phyloP scores from a whole-genome alignment of 2,329 filamentous ascomycete genomes.

The Colletotrichum sp. region DNA sequence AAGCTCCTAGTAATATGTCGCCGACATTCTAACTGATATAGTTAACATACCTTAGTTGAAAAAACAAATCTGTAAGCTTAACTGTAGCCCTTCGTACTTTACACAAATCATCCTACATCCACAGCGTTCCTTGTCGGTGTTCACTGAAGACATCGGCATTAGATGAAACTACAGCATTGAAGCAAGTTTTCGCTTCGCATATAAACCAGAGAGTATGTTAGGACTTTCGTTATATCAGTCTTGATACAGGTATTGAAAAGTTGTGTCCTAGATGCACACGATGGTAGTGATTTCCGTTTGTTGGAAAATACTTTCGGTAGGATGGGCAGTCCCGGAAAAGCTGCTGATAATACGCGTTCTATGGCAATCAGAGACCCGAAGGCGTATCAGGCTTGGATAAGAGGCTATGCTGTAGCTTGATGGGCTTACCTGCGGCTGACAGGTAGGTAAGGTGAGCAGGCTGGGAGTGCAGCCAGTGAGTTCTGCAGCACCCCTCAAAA shows the following conservation, averaged over 20 bases:
- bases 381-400: not conserved
- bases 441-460: not conserved
- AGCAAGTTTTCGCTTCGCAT: fast-evolving
- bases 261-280: fast-evolving
- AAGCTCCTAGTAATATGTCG: not conserved
- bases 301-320: not conserved
- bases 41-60: fast-evolving
- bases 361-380: not conserved
- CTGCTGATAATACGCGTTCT: not conserved
- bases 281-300: not conserved
- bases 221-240: fast-evolving
- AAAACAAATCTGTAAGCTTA: not conserved
- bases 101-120: not conserved
- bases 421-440: not conserved
- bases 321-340: fast-evolving
- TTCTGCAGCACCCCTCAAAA: not conserved
- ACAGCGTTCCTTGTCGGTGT: not conserved
- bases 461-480: not conserved
- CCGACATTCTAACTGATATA: not conserved
- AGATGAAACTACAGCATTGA: not conserved
- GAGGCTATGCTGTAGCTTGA: not conserved
- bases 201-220: not conserved
- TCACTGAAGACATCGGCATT: not conserved
- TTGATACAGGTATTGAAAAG: fast-evolving
- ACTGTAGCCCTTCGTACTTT: not conserved